Base-by-base conservation (phyloP, 352 stramenopile species). In the Phytophthora fragariae region DNA sequence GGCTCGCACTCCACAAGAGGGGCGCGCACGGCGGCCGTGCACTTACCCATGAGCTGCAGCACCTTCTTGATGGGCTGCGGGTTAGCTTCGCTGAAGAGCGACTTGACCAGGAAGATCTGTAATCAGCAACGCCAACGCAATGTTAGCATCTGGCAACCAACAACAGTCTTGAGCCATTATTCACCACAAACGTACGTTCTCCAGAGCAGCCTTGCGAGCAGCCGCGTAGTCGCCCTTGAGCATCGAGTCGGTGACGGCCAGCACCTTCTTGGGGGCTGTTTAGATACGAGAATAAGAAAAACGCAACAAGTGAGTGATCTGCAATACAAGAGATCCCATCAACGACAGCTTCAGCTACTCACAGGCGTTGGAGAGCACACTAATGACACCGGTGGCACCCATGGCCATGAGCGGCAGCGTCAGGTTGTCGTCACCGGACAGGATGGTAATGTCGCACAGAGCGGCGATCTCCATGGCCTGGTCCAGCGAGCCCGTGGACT, bases 401-500 rank as follows among this genome's bases (percentile, higher is more conserved):
- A 98, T 92, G 0, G 91, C 76, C 83, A 97, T 97, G 58, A 98
- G 85, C 6, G 92, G 92, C 53, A 98, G 73, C 46, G 92, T 97
- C 47, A 98, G 72, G 68, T 95, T 96, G 83, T 98, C 92, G 68
- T 98, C 92, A 7, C 92, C 92, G 5, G 90, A 97, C 44, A 98
- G 80, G 57, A 98, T 96, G 37, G 92, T 96, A 68, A 98, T 95
- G 81, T 97, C 90, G 70, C 92, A 97, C 8, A 97, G 76, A 19
- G 88, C 84, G 33, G 90, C 90, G 46, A 97, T 97, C 76, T 97
- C 92, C 35, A 90, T 92, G 12, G 92, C 91, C 75, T 94, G 89
- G 70, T 98, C 92, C 24, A 98, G 79, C 47, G 89, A 97, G 6
- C 98, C 97, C 0, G 97, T 99, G 24, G 98, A 97, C 81, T 99